Base-by-base conservation (phyloP, 495 filamentous ascomycete species). In the Filosporella fistucella region DNA sequence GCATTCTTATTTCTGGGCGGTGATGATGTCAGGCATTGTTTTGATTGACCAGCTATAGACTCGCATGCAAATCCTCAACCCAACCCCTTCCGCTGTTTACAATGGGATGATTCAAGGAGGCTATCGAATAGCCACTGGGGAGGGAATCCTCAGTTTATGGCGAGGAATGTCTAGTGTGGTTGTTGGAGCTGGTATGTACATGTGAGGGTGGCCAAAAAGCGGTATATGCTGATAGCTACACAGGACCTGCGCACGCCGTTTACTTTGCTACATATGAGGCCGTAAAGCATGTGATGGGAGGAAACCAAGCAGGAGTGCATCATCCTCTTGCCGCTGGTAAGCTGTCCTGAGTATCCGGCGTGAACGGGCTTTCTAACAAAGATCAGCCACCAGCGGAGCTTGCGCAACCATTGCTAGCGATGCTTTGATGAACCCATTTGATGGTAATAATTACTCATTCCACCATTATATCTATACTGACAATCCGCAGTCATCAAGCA, bases 401-500 rank as follows among this genome's bases (percentile, higher is more conserved):
- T 85, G 87, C 55, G 93, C 93, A 42, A 97, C 93, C 0, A 96
- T 96, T 60, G 88, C 89, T 26, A 95, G 89, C 60, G 93, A 99
- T 72, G 94, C 93, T 29, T 74, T 99, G 40, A 99, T 99, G 93
- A 99, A 97, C 64, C 93, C 93, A 23, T 99, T 99, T 64, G 93
- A 99, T 71, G 91, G 90, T 95, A 74, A 62, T 78, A 63, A 35
- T n/a, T 36, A 24, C 36, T 33, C 25, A 25, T 25, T 23, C 33
- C 22, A 11, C 6, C 32, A 23, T 1, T 18, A 2, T 24, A 20
- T 36, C 17, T 11, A 36, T 40, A 26, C 56, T 56, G 45, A 67
- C 61, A 58, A 52, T 43, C 43, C 17, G 18, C 58, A 96, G 93
- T 99, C 25, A 93, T 99, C 74, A 99, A 99, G 69, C 93, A 99